Evolutionary conservation across 805 yeast species (phyloP).

Genomic region (Lachancea mirantina): DNA sequence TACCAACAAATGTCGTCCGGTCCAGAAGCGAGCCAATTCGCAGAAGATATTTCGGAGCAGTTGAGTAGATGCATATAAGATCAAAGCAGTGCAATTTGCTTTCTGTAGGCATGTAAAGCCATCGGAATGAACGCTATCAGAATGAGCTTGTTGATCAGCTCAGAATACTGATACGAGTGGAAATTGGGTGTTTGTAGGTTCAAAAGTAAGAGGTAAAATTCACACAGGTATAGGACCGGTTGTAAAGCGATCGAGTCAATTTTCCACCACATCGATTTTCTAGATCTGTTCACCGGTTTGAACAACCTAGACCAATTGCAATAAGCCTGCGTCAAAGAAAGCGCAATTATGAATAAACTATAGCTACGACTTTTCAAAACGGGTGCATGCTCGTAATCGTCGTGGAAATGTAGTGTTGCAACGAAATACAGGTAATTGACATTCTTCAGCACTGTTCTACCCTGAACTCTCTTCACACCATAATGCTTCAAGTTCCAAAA

Average conservation of each 20-base stretch:
- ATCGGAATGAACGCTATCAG: conserved; percentile 24
- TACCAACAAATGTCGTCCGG: conserved; percentile 10
- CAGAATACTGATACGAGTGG: conserved; percentile 21
- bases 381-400: conserved; percentile 29
- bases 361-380: conserved; percentile 27
- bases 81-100: conserved; percentile 9
- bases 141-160: conserved; percentile 19
- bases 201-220: conserved; percentile 24
- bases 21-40: conserved; percentile 16
- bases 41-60: conserved; percentile 22
- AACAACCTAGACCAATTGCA: conserved; percentile 26
- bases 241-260: conserved; percentile 15
- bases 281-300: conserved; percentile 10
- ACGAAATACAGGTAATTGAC: conserved; percentile 26
- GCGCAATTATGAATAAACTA: conserved; percentile 23
- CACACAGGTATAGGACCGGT: conserved; percentile 27
- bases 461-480: conserved; percentile 14
- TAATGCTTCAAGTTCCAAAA: conserved; percentile 22
- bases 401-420: conserved; percentile 23
- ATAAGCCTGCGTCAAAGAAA: conserved; percentile 23
- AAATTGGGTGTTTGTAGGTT: conserved; percentile 22
- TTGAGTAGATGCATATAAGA: conserved; percentile 2
- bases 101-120: conserved; percentile 19
- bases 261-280: conserved; percentile 15
- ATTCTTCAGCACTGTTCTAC: conserved; percentile 21